A percentile compares a stretch with the other conserved stretches of the same genome.
These are phyloP conservation scores for Podaxis pistillaris DNA, from an alignment of 768 basidiomycete species.

Conservation along the genomic window DNA sequence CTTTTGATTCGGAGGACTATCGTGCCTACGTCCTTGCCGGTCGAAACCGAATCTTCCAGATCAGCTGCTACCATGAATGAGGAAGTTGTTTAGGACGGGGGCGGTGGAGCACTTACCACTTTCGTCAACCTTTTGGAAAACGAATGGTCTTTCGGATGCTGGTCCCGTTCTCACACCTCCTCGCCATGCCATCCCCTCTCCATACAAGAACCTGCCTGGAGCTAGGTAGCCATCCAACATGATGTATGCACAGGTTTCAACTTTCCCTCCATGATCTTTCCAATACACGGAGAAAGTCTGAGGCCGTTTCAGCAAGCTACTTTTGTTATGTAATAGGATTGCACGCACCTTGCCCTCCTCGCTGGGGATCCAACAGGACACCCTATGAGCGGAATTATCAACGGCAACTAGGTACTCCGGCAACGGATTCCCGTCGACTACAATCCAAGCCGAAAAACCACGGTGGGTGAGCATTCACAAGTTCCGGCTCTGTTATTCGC, in stretches of 20 bases:
- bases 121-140: conserved; percentile 46
- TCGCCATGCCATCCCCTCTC: conserved; percentile 53
- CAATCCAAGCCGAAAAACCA: conserved; percentile 72
- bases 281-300: conserved; percentile 64
- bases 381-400: conserved; percentile 39
- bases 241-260: conserved; percentile 60
- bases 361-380: conserved; percentile 71
- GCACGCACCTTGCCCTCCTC: conserved; percentile 50
- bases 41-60: conserved; percentile 16
- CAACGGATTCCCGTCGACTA: conserved; percentile 44
- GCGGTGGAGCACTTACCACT: conserved; percentile 27
- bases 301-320: background rate
- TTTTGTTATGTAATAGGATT: background rate
- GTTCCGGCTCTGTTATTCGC: background rate
- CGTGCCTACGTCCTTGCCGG: conserved; percentile 44
- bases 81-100: background rate
- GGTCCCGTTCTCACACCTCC: conserved; percentile 50
- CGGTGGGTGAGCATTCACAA: conserved; percentile 50
- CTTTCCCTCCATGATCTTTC: conserved; percentile 54
- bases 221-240: conserved; percentile 62
- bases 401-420: conserved; percentile 56
- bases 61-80: conserved; percentile 14
- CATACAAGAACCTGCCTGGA: conserved; percentile 61
- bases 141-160: conserved; percentile 56
- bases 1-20: conserved; percentile 52